These are phyloP conservation scores for Phytopythium aichiense DNA, from an alignment of 352 stramenopile genomes.

Conservation along the genomic window DNA sequence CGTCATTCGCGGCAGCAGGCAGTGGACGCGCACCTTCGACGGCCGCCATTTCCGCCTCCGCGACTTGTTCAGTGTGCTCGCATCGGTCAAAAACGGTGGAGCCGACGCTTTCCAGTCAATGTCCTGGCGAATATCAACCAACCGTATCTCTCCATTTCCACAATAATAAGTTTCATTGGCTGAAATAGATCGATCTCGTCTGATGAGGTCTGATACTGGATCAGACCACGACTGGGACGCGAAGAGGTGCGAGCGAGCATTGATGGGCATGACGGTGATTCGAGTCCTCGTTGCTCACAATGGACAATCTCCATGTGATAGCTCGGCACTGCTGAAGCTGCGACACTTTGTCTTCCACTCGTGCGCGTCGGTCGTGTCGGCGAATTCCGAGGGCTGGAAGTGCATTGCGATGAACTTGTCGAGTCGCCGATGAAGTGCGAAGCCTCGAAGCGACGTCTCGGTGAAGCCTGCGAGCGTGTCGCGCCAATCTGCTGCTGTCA, in stretches of 20 bases:
- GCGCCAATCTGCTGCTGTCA: neutral
- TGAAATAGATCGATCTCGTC: neutral
- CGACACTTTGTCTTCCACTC: neutral
- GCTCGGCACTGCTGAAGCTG: neutral
- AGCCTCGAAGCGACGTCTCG: neutral
- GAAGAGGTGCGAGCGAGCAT: neutral
- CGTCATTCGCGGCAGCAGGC: neutral
- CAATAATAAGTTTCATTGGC: neutral
- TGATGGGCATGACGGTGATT: too few relatives aligned
- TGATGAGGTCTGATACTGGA: neutral
- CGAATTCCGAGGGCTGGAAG: neutral
- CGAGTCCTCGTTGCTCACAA: too few relatives aligned
- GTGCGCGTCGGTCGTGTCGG: neutral
- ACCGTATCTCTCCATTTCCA: neutral
- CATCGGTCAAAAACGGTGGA: neutral
- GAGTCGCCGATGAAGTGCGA: neutral
- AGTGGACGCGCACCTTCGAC: neutral
- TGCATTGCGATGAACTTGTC: neutral
- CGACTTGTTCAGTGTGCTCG: neutral
- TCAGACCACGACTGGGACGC: neutral
- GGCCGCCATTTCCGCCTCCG: neutral
- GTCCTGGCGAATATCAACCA: neutral
- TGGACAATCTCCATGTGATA: too few relatives aligned
- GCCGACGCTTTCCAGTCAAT: neutral
- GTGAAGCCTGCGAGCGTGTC: neutral